A percentile compares a stretch with the other conserved stretches of the same genome.
phyloP scores from a whole-genome alignment of 116 monocot species.

The Dioscorea cayenensis region DNA sequence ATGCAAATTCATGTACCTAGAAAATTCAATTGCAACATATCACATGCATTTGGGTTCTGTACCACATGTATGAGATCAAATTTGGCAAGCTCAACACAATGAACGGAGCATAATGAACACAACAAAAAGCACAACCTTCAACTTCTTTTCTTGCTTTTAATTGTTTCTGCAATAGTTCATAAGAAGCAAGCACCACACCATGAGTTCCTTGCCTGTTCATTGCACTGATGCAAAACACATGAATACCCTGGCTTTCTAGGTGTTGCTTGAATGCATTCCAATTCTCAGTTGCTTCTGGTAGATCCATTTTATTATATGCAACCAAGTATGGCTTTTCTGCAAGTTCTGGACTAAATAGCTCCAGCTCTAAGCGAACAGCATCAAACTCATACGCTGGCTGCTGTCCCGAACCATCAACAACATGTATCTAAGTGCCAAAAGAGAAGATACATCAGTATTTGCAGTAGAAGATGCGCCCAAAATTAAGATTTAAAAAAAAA shows the following conservation, averaged over 20 bases:
- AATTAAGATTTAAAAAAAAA: not conserved
- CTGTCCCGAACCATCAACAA: conserved; percentile 85
- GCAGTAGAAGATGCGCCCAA: not conserved
- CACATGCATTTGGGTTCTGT: not conserved
- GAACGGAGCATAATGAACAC: not conserved
- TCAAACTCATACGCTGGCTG: conserved; percentile 97
- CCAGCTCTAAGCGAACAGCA: conserved; percentile 92
- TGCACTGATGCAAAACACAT: conserved; percentile 78
- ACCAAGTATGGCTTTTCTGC: conserved; percentile 86
- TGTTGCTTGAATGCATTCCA: conserved; percentile 68
- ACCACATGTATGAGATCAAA: not conserved
- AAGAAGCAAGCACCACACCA: conserved; percentile 61
- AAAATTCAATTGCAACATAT: not conserved
- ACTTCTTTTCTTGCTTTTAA: conserved; percentile 34
- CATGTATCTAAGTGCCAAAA: conserved; percentile 61
- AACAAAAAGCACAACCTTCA: conserved; percentile 34
- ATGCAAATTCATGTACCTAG: not conserved
- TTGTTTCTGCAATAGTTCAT: conserved; percentile 61
- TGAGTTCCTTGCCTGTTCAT: conserved; percentile 73
- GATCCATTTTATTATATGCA: conserved; percentile 93
- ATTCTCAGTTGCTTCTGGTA: conserved; percentile 81
- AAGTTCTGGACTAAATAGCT: conserved; percentile 83
- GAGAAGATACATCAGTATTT: not conserved
- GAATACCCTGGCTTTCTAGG: conserved; percentile 35
- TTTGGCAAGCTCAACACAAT: not conserved